phyloP scores from a whole-genome alignment of 108 stramenopile genomes.

The Nitzschia sp. region DNA sequence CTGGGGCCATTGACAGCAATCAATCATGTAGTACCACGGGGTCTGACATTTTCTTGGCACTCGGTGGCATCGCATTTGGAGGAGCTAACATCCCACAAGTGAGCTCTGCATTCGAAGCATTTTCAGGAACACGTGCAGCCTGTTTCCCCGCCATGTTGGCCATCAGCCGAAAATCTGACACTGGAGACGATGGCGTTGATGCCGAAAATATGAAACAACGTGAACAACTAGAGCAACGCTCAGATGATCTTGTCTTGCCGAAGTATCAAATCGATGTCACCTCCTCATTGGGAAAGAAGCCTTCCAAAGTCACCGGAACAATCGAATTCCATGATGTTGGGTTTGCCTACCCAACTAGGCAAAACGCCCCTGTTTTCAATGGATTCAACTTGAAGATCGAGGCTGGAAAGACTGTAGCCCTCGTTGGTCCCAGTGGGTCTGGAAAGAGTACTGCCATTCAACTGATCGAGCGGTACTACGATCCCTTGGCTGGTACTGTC shows the following conservation, averaged over 20 bases:
- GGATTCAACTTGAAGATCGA: constrained; percentile 65
- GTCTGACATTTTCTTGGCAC: constrained; percentile 41
- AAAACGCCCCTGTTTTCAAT: constrained; percentile 66
- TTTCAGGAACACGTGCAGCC: constrained; percentile 36
- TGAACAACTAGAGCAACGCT: not conserved
- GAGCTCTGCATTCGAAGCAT: constrained; percentile 31
- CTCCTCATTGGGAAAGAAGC: constrained; percentile 43
- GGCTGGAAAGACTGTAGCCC: constrained; percentile 84
- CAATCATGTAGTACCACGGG: constrained; percentile 37
- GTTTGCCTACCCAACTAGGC: constrained; percentile 92
- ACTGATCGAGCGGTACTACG: constrained; percentile 92
- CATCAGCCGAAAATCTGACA: constrained; percentile 32
- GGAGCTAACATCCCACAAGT: constrained; percentile 46
- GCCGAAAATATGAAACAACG: constrained; percentile 3
- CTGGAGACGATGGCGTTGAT: constrained; percentile 11
- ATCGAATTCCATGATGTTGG: constrained; percentile 59
- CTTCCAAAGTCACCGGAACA: constrained; percentile 36
- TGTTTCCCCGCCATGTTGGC: constrained; percentile 41
- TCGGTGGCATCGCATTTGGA: constrained; percentile 46
- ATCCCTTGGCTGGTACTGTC: constrained; percentile 77
- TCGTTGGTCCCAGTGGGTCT: constrained; percentile 94
- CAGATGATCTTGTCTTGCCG: not conserved
- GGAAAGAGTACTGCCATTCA: constrained; percentile 85
- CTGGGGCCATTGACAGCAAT: constrained; percentile 32
- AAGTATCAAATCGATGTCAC: constrained; percentile 39